Evolutionary conservation across 2,329 filamentous ascomycete species (phyloP).

Genomic region (Emydomyces testavorans): DNA sequence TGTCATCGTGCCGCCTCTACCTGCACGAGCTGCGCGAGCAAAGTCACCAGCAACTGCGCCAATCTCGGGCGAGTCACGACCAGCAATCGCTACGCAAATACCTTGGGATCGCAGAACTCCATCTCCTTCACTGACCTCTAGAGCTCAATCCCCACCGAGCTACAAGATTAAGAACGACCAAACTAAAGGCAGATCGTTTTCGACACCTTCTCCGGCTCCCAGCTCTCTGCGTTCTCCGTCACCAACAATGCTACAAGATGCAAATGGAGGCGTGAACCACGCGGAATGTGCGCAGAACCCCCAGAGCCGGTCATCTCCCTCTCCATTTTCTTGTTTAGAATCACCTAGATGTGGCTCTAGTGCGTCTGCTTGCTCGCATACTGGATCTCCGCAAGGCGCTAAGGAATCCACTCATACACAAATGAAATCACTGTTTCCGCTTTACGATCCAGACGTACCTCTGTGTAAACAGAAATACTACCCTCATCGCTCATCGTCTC

Average conservation of each 20-base stretch:
- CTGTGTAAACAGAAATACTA: conserved; percentile 30
- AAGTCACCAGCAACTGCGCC: background rate
- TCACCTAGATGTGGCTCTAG: background rate
- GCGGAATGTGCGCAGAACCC: background rate
- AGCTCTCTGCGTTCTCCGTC: background rate
- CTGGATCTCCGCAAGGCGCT: background rate
- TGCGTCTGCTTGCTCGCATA: background rate
- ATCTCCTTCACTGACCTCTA: background rate
- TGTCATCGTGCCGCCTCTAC: conserved; percentile 21
- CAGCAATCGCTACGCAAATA: background rate
- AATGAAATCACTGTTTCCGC: conserved; percentile 38
- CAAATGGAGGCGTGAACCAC: background rate
- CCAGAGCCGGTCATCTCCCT: background rate
- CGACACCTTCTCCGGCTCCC: background rate
- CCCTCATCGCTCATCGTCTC: conserved; percentile 19
- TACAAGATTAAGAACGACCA: background rate
- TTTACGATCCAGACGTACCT: conserved; percentile 31
- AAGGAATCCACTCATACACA: conserved; percentile 17
- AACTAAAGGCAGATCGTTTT: background rate
- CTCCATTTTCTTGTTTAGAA: background rate
- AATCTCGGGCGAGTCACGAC: background rate
- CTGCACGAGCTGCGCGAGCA: conserved; percentile 14
- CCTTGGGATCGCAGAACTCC: background rate
- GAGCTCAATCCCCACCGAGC: background rate
- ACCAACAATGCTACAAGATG: background rate